Evolutionary conservation across 371 early-diverging fungal species (phyloP), one percentile per base, ranked within the genome.

Genomic region (Fennellomyces sp.): DNA sequence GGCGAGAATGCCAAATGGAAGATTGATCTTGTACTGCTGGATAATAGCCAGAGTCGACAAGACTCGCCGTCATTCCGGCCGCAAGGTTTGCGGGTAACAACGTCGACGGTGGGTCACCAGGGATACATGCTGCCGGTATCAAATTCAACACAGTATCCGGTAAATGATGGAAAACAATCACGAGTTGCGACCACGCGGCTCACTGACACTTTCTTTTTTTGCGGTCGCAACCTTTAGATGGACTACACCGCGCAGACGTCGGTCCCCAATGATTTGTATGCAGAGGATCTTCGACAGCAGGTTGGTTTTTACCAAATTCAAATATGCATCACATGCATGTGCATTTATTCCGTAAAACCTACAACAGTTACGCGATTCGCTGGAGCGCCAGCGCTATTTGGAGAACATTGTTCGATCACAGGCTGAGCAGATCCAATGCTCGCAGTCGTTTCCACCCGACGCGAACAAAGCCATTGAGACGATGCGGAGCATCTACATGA

Each of bases 1-100:
- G 73, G 73, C 5, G 66, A 68, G 2, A 63, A 69, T 57, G 73
- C 73, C 1, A 68, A 66, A 53, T 73, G 73, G 73, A 69, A 73
- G 47, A 68, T 73, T 48, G 69, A 73, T 60, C 63, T 73, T 39
- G 73, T 69, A 45, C 53, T 68, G 55, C 63, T 71, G 15, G 72
- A 68, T 30, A 62, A 66, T 29, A 59, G 30, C 59, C 58, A 17
- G 42, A 48, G 35, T 56, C 62, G 23, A 21, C 67, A 27, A 53
- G 59, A 56, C 33, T 50, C 31, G 36, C 60, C 51, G 17, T 57
- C 56, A 35, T 52, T 38, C 28, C 49, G 26, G 29, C 39, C 54
- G 15, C 59, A 54, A 13, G 27, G 42, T 17, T 52, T 33, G 17
- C 52, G 49, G 7, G 38, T 31, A 38, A 33, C 45, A 10, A 25